Evolutionary conservation across 768 basidiomycete species (phyloP).

Genomic region (Hydnomerulius pinastri): DNA sequence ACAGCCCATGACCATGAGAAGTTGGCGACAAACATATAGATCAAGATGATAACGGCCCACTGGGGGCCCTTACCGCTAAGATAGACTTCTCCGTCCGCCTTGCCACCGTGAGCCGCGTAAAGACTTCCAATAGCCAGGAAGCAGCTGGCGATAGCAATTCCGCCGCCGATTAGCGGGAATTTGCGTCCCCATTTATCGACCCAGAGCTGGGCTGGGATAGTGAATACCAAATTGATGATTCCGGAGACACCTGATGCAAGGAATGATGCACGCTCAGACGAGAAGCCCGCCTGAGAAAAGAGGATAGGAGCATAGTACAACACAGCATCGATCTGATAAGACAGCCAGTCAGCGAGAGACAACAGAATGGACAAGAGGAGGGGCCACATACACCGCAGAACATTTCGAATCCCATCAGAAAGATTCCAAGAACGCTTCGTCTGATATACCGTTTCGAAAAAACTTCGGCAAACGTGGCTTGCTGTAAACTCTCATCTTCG

Average conservation of each 20-base stretch:
- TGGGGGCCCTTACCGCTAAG: conserved; percentile 24
- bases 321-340: conserved; percentile 28
- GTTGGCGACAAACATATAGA: conserved; percentile 47
- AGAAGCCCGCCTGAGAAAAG: conserved; percentile 54
- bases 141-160: conserved; percentile 37
- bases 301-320: conserved; percentile 47
- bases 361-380: not conserved
- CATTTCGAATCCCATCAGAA: conserved; percentile 47
- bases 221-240: conserved; percentile 42
- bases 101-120: conserved; percentile 43
- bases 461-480: conserved; percentile 26
- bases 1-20: conserved; percentile 48
- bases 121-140: conserved; percentile 46
- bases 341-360: not conserved
- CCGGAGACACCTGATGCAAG: conserved; percentile 53
- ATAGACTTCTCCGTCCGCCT: conserved; percentile 22
- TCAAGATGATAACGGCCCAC: conserved; percentile 46
- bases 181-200: conserved; percentile 41
- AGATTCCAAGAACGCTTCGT: conserved; percentile 42
- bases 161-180: conserved; percentile 44
- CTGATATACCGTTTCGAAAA: conserved; percentile 30
- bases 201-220: conserved; percentile 39
- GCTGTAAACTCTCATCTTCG: conserved; percentile 21
- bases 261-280: conserved; percentile 46
- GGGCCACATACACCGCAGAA: conserved; percentile 28